Conservation (phyloP, 441 rosid species). For the Isatis lusitanica region DNA sequence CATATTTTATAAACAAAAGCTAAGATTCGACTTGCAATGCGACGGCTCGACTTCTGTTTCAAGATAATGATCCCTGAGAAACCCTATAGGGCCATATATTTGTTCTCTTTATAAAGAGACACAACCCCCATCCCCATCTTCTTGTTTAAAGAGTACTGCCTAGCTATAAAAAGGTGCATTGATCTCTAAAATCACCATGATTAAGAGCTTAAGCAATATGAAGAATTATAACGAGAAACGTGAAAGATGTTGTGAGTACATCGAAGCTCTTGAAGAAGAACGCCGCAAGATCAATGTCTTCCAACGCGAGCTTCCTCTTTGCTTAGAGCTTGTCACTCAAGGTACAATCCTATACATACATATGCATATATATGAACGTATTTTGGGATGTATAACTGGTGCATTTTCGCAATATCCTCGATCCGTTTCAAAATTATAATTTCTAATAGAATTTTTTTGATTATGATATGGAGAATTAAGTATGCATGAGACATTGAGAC, state of each 20-base stretch:
- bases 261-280: conserved; percentile 78
- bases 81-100: conserved; percentile 33
- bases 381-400: not conserved
- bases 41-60: conserved; percentile 77
- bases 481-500: not conserved
- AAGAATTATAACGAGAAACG: conserved; percentile 48
- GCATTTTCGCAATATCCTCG: not conserved
- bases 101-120: conserved; percentile 33
- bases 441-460: not conserved
- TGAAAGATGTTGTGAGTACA: conserved; percentile 53
- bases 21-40: conserved; percentile 71
- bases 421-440: not conserved
- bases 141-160: conserved; percentile 9
- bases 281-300: conserved; percentile 73
- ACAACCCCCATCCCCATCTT: not conserved
- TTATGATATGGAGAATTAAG: not conserved
- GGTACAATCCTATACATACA: conserved; percentile 35
- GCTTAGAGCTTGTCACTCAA: conserved; percentile 81
- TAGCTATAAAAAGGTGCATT: conserved; percentile 8
- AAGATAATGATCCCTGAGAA: conserved; percentile 32
- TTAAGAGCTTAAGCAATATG: conserved; percentile 40
- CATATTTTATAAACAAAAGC: conserved; percentile 3
- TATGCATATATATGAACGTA: not conserved
- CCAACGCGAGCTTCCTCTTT: conserved; percentile 83
- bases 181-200: conserved; percentile 17